These are phyloP conservation scores for Moricandia moricandioides DNA, from an alignment of 345 rosid species.

Conservation along the genomic window DNA sequence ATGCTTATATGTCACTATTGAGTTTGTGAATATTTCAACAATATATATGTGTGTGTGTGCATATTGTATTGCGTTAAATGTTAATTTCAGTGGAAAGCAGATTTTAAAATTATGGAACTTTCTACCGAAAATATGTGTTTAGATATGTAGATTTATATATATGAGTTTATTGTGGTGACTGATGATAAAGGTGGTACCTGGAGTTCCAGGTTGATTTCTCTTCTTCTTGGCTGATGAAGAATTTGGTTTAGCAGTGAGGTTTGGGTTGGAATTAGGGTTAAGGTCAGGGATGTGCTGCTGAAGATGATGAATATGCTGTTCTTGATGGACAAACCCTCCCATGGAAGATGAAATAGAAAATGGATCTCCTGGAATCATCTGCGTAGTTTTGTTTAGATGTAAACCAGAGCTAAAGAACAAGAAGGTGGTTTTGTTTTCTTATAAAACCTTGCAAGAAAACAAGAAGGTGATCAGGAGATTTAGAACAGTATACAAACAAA, in stretches of 20 bases:
- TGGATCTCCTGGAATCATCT: constrained; percentile 72
- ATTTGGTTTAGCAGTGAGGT: constrained; percentile 38
- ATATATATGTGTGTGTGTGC: not conserved
- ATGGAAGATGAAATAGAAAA: constrained; percentile 53
- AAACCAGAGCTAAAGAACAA: constrained; percentile 34
- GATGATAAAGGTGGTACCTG: constrained; percentile 44
- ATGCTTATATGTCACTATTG: not conserved
- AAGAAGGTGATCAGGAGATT: constrained; percentile 38
- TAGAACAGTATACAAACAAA: constrained; percentile 45
- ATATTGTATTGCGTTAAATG: not conserved
- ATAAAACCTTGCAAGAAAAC: constrained; percentile 39
- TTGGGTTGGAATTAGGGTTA: constrained; percentile 56
- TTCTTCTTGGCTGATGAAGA: constrained; percentile 57
- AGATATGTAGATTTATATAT: not conserved
- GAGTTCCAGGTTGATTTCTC: constrained; percentile 91
- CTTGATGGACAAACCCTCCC: constrained; percentile 55
- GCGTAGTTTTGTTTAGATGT: constrained; percentile 29
- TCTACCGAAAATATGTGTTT: not conserved
- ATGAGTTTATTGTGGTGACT: not conserved
- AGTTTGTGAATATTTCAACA: not conserved
- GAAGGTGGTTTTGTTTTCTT: constrained; percentile 26
- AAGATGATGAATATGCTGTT: constrained; percentile 34
- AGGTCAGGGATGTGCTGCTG: constrained; percentile 33
- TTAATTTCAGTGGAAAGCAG: not conserved
- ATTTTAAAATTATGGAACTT: not conserved